Conservation (phyloP, 805 yeast genomes). For the Cyberlindnera bimundalis region DNA sequence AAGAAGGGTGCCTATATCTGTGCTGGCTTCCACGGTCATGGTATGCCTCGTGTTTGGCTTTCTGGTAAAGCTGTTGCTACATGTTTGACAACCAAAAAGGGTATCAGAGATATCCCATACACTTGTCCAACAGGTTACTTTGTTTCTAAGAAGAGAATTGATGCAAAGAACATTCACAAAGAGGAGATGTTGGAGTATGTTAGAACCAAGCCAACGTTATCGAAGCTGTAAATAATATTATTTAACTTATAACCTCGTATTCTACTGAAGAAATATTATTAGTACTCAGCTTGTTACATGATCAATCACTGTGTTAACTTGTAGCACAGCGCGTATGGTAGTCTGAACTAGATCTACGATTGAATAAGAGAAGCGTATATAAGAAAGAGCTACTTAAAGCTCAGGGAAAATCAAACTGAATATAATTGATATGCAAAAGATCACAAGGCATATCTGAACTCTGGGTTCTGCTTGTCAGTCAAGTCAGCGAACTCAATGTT, state of each 20-base stretch:
- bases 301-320: too few species aligned
- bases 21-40: slow-evolving; percentile 51
- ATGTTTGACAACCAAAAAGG: slow-evolving; percentile 16
- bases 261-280: too few species aligned
- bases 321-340: not conserved
- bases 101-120: slow-evolving; percentile 15
- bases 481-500: slow-evolving; percentile 42
- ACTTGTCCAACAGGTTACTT: slow-evolving; percentile 20
- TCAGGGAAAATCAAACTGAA: not conserved
- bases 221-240: not conserved
- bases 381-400: not conserved
- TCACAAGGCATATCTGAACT: slow-evolving; percentile 33
- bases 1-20: slow-evolving; percentile 34
- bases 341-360: not conserved
- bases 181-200: slow-evolving; percentile 10
- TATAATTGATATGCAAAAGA: not conserved
- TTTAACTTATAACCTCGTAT: too few species aligned
- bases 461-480: slow-evolving; percentile 35
- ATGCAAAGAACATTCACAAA: slow-evolving; percentile 12
- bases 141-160: slow-evolving; percentile 21
- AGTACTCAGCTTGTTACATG: too few species aligned
- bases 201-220: slow-evolving; percentile 4
- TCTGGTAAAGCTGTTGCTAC: slow-evolving; percentile 39
- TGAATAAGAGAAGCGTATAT: not conserved
- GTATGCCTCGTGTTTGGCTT: slow-evolving; percentile 45